A percentile compares a stretch with the other conserved stretches of the same genome.
phyloP scores from a whole-genome alignment of 2,329 filamentous ascomycete species.

The Clarireedia hainanense region DNA sequence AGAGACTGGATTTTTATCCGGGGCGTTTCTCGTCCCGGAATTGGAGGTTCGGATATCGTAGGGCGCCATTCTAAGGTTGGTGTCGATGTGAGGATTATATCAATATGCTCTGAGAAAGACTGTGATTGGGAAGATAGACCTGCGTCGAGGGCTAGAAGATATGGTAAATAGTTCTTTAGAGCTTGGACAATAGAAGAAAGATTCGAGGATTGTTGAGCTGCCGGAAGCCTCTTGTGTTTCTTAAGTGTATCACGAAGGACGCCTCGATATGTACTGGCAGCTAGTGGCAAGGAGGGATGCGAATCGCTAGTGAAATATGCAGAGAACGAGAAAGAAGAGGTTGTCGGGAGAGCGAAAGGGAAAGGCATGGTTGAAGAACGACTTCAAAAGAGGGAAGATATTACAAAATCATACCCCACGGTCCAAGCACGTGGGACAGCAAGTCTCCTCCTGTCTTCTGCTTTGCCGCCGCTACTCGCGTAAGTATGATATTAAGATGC shows the following conservation, averaged over 20 bases:
- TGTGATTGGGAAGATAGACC: conserved; percentile 51
- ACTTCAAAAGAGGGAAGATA: not conserved
- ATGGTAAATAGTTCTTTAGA: conserved; percentile 73
- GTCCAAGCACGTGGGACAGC: not conserved
- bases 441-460: not conserved
- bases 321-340: conserved; percentile 77
- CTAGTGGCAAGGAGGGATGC: conserved; percentile 81
- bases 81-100: conserved; percentile 52
- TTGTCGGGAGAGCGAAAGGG: conserved; percentile 81
- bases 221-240: conserved; percentile 77
- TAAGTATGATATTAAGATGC: no score
- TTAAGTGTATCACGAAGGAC: conserved; percentile 80
- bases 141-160: conserved; percentile 68
- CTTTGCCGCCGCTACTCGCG: no score
- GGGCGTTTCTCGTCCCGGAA: conserved; percentile 55
- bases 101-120: conserved; percentile 52
- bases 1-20: conserved; percentile 66
- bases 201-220: conserved; percentile 60
- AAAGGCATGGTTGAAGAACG: conserved; percentile 62
- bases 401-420: not conserved
- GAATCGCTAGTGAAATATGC: conserved; percentile 69
- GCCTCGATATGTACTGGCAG: conserved; percentile 74
- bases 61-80: conserved; percentile 77
- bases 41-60: conserved; percentile 58
- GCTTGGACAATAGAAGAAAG: conserved; percentile 62